Evolutionary conservation across 495 filamentous ascomycete species (phyloP), one percentile per base, ranked within the genome.

Genomic region (Acidomyces sp.): DNA sequence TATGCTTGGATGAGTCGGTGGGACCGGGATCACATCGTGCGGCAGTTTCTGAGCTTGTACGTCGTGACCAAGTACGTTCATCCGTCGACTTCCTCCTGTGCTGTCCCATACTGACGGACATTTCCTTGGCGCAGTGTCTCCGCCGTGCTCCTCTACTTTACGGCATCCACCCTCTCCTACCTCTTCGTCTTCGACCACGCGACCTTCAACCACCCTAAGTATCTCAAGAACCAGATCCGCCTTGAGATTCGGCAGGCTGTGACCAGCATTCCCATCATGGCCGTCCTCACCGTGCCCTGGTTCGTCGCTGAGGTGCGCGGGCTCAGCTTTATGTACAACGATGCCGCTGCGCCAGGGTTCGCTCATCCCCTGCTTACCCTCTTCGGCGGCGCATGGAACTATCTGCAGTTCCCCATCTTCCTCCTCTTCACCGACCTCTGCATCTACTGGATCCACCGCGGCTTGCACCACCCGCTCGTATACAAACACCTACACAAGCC

Each of bases 371-470:
- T 46, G 3, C 27, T 51, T 33, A 65, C 74, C 43, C 67, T 68
- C 28, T 77, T 87, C 2, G 82, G 79, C 2, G 80, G 84, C 1
- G 78, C 80, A 31, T 54, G 63, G 25, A 80, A 86, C 60, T 65
- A 72, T 49, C 49, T 87, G 18, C 90, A 96, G 60, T 90, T 93
- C 68, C 88, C 90, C 16, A 58, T 93, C 44, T 96, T 94, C 69
- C 70, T 96, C 59, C 49, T 72, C 48, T 96, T 95, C 62, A 96
- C 88, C 65, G 88, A 96, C 65, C 78, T 77, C 62, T 74, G 68
- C 64, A 90, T 96, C 69, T 95, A 96, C 71, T 83, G 78, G 70
- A 93, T 94, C 54, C 88, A 95, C 65, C 81, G 90, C 36, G 81
- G 75, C 33, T 68, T 93, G 46, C 88, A 96, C 64, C 79, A 85